Percentiles rank a stretch among this genome's conserved stretches.
These are phyloP conservation scores for Lachnellula subtilissima DNA, from an alignment of 2,329 filamentous ascomycete genomes.

Conservation along the genomic window DNA sequence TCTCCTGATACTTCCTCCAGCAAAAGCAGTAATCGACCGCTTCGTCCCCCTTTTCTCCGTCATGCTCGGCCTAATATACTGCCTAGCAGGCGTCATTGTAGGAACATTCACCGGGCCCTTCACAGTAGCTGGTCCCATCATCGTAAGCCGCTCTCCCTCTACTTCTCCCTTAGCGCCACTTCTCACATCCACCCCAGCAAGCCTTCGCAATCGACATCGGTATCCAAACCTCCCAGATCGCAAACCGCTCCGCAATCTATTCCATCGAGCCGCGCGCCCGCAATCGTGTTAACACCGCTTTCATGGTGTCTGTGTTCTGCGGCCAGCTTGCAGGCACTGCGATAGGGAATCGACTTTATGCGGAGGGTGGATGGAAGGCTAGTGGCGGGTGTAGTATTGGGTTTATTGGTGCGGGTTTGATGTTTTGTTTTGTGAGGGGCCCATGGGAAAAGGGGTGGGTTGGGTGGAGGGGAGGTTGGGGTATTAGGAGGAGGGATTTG, in stretches of 20 bases:
- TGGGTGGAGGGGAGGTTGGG: slow-evolving; percentile 56
- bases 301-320: slow-evolving; percentile 71
- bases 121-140: slow-evolving; percentile 64
- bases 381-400: slow-evolving; percentile 54
- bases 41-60: slow-evolving; percentile 65
- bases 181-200: slow-evolving; percentile 36
- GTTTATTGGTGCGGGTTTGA: slow-evolving; percentile 44
- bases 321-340: slow-evolving; percentile 70
- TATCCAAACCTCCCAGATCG: slow-evolving; percentile 67
- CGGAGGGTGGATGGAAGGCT: slow-evolving; percentile 49
- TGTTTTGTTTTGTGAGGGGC: slow-evolving; percentile 44
- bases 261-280: slow-evolving; percentile 63
- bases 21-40: slow-evolving; percentile 63
- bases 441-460: slow-evolving; percentile 55
- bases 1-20: neutral
- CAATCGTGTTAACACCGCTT: slow-evolving; percentile 76
- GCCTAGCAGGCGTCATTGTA: slow-evolving; percentile 57
- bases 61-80: slow-evolving; percentile 54
- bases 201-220: slow-evolving; percentile 68
- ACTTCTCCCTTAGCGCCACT: too few relatives aligned
- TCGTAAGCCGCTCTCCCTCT: slow-evolving; percentile 31
- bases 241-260: slow-evolving; percentile 68
- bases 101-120: slow-evolving; percentile 65
- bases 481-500: slow-evolving; percentile 34
- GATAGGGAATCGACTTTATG: slow-evolving; percentile 53